A percentile compares a stretch with the other conserved stretches of the same genome.
Evolutionary conservation across 768 basidiomycete species (phyloP).

Genomic region (Hericium coralloides): DNA sequence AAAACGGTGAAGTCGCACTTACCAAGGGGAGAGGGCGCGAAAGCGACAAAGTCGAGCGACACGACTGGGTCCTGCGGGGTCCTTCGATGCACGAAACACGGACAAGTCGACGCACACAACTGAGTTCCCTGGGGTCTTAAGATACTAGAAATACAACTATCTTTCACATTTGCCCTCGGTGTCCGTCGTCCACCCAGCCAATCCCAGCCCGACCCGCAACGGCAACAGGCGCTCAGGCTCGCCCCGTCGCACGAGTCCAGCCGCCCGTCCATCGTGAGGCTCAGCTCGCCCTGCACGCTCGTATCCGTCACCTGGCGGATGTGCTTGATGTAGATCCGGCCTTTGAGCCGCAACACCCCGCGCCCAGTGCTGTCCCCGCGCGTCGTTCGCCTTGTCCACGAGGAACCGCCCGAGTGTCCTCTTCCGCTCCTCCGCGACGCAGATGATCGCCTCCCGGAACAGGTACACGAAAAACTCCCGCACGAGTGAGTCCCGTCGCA

Average conservation of each 20-base stretch:
- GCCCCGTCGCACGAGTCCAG: slow-evolving; percentile 87
- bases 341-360: slow-evolving; percentile 87
- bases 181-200: slow-evolving; percentile 48
- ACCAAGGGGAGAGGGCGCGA: too few species aligned
- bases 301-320: slow-evolving; percentile 84
- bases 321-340: slow-evolving; percentile 91
- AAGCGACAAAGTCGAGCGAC: too few species aligned
- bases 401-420: slow-evolving; percentile 68
- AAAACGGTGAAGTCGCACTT: too few species aligned
- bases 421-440: slow-evolving; percentile 89
- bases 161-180: slow-evolving; percentile 26
- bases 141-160: too few species aligned
- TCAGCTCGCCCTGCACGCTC: slow-evolving; percentile 73
- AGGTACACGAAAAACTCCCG: too few species aligned
- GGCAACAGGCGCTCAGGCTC: slow-evolving; percentile 82
- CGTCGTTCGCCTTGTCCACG: slow-evolving; percentile 33
- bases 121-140: too few species aligned
- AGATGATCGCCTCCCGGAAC: slow-evolving; percentile 93
- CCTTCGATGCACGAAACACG: too few species aligned
- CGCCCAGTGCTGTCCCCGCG: slow-evolving; percentile 25
- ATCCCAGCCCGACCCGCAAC: slow-evolving; percentile 73
- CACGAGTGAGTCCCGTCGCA: too few species aligned
- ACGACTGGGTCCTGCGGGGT: too few species aligned
- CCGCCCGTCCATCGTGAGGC: slow-evolving; percentile 89
- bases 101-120: too few species aligned